Base-by-base conservation (phyloP, 352 stramenopile genomes). In the Nothophytophthora sp. region DNA sequence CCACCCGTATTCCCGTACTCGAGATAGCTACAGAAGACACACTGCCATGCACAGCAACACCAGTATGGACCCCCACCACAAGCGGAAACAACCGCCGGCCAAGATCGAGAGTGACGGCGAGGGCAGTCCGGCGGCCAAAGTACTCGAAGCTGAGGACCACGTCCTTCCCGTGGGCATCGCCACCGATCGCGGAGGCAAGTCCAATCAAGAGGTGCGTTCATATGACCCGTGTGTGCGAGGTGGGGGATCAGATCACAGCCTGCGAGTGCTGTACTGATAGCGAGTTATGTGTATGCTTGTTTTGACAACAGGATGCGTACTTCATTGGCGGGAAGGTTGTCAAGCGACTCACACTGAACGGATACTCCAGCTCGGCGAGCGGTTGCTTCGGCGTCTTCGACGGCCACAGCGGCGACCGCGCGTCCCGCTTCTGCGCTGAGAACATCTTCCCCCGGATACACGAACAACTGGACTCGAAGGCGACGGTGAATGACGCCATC, bases 381-480 rank as follows among this genome's bases (percentile, higher is more conserved):
- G 84, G 81, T 23, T 92, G 77, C 50, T 95, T 90, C 54, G 84
- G 84, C 30, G 69, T 95, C 23, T 95, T 95, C 51, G 84, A 95
- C 43, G 84, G 84, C 48, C 84, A 95, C 44, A 76, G 80, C 9
- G 80, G 84, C 37, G 82, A 92, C 56, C 80, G 81, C 48, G 84
- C 84, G 37, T 89, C 84, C 38, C 72, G 77, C 29, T 92, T 86
- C 63, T 90, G 75, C 23, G 84, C 80, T 24, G 76, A 95, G 56
- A 70, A 86, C 44, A 65, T 89, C 12, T 92, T 94, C 49, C 51
- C 52, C 0, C 73, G 78, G 25, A 90, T 93, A 32, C 56, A 81
- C 11, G 72, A 81, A 16, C 56, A 72, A 25, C 59, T 88, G 5
- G 46, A 50, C 6, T 32, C 41, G 4, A 52, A 65, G 40, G 65